Evolutionary conservation across 495 filamentous ascomycete species (phyloP).

Genomic region (Lophiotrema nucula): DNA sequence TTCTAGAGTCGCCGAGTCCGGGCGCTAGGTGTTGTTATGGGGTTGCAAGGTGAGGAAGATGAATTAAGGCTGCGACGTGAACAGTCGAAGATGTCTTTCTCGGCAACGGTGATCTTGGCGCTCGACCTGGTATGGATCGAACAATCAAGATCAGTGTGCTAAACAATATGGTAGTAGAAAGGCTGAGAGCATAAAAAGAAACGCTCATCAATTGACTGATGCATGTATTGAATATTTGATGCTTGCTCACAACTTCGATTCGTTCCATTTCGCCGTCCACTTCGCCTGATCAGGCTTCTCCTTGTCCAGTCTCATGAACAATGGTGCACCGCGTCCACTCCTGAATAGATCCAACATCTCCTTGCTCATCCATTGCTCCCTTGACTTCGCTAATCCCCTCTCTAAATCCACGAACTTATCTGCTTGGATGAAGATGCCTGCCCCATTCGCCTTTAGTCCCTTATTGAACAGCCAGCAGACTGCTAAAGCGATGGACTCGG

Average conservation of each 20-base stretch:
- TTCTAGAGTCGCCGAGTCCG: no score
- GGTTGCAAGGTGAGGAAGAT: no score
- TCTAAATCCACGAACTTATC: slow-evolving; percentile 39
- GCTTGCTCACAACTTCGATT: no score
- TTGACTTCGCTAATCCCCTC: slow-evolving; percentile 37
- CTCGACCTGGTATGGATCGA: no score
- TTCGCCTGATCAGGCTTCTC: slow-evolving; percentile 10
- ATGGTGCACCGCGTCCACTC: slow-evolving; percentile 34
- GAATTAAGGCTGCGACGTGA: no score
- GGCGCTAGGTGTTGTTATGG: no score
- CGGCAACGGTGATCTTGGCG: no score
- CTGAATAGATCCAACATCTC: slow-evolving; percentile 42
- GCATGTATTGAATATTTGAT: no score
- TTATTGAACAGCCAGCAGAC: slow-evolving; percentile 38
- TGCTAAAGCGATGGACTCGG: slow-evolving; percentile 37
- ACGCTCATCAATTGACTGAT: not conserved
- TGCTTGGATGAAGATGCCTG: slow-evolving; percentile 37
- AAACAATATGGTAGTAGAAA: not conserved
- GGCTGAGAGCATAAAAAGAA: not conserved
- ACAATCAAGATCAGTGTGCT: not conserved
- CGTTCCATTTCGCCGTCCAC: no score
- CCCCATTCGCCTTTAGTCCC: slow-evolving; percentile 37
- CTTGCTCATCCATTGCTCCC: slow-evolving; percentile 41
- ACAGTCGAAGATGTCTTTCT: no score
- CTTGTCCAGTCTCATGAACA: slow-evolving; percentile 30